phyloP scores from a whole-genome alignment of 2,329 filamentous ascomycete genomes.

The Phialocephala sp. region DNA sequence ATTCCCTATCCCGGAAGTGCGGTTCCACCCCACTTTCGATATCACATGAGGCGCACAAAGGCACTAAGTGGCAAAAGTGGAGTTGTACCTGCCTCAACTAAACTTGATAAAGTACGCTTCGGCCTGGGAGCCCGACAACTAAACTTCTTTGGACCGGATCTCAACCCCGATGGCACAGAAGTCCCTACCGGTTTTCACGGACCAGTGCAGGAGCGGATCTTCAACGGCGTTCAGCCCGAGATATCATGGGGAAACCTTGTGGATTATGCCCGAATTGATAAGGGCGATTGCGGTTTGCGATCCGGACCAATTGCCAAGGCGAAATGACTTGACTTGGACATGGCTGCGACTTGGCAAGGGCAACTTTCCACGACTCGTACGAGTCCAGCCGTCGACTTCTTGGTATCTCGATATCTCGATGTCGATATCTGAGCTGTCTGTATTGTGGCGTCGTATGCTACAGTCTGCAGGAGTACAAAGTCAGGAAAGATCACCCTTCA shows the following conservation, averaged over 20 bases:
- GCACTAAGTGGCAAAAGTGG: neutral
- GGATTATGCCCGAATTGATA: slow-evolving; percentile 3
- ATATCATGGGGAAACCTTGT: slow-evolving; percentile 14
- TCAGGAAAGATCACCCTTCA: slow-evolving; percentile 10
- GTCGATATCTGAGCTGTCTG: neutral
- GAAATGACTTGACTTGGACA: neutral
- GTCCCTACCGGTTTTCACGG: neutral
- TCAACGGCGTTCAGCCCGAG: slow-evolving; percentile 9
- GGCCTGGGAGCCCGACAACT: slow-evolving; percentile 15
- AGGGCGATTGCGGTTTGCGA: neutral
- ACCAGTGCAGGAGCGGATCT: neutral
- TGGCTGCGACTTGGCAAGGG: neutral
- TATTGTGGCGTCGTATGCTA: neutral
- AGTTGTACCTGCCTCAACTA: slow-evolving; percentile 6
- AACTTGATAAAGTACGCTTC: slow-evolving; percentile 4
- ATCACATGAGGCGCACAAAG: neutral
- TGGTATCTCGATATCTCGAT: neutral
- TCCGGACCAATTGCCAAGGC: neutral
- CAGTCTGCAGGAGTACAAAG: slow-evolving; percentile 13
- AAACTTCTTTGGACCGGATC: slow-evolving; percentile 2
- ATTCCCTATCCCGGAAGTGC: neutral
- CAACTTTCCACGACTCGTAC: slow-evolving; percentile 10
- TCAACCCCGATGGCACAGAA: neutral
- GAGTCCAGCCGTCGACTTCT: neutral
- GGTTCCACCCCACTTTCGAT: slow-evolving; percentile 12